Conservation (phyloP, 148 eudicot species). For the Rhododendron williamsianum region DNA sequence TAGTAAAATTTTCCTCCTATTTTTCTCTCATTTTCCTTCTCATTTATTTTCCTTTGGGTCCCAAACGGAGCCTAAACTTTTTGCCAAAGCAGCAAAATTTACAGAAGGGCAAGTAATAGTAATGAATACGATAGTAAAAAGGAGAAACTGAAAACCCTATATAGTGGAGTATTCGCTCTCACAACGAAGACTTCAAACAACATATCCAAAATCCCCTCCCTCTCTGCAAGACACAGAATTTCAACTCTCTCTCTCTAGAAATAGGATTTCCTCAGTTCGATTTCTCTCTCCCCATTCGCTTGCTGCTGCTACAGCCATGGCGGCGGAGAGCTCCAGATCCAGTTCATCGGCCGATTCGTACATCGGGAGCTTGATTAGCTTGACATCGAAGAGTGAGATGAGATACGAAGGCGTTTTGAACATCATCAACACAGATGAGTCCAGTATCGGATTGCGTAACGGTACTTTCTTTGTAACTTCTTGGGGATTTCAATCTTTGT, state of each 20-base stretch:
- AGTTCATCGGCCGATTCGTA: slow-evolving; percentile 71
- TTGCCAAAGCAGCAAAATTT: no score
- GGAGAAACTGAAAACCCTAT: neutral
- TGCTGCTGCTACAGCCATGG: slow-evolving; percentile 21
- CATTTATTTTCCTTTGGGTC: no score
- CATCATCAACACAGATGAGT: slow-evolving; percentile 72
- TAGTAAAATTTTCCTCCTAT: no score
- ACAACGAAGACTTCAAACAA: neutral
- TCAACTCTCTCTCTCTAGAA: neutral
- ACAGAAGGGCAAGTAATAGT: no score
- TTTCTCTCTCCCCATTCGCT: neutral
- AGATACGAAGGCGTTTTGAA: slow-evolving; percentile 77
- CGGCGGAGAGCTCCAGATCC: slow-evolving; percentile 50
- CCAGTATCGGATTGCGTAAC: slow-evolving; percentile 69
- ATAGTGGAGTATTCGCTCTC: neutral
- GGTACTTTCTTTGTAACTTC: slow-evolving; percentile 31
- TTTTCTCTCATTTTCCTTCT: no score
- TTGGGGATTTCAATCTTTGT: neutral
- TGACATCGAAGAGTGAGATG: slow-evolving; percentile 85
- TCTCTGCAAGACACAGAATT: neutral
- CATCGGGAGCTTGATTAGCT: slow-evolving; percentile 78
- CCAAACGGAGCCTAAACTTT: no score
- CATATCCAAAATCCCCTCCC: neutral
- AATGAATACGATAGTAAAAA: no score
- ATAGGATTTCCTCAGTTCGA: neutral